Conservation (phyloP, 2,329 filamentous ascomycete genomes). For the Fusarium sp. region DNA sequence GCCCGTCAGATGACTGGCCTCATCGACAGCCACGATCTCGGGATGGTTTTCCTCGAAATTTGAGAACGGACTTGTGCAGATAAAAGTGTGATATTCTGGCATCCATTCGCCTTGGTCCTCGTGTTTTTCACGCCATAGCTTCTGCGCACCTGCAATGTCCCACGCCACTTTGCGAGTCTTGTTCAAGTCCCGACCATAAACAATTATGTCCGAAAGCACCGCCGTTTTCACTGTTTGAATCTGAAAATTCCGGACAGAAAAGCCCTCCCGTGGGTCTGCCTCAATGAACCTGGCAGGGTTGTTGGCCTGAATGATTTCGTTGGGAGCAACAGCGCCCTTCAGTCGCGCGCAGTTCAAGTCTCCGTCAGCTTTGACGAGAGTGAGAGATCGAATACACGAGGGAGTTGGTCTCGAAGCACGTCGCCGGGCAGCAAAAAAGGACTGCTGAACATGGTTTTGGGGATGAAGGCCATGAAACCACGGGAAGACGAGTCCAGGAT, state of each 20-base stretch:
- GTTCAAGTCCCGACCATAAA: slow-evolving; percentile 82
- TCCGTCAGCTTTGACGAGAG: slow-evolving; percentile 89
- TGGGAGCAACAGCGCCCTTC: slow-evolving; percentile 86
- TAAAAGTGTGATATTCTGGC: slow-evolving; percentile 86
- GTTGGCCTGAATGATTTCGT: slow-evolving; percentile 76
- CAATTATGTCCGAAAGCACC: slow-evolving; percentile 88
- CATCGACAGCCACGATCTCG: slow-evolving; percentile 80
- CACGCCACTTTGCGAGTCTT: slow-evolving; percentile 72
- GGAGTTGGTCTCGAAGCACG: slow-evolving; percentile 75
- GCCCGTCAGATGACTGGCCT: slow-evolving; percentile 77
- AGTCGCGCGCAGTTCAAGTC: slow-evolving; percentile 79
- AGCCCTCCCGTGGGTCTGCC: slow-evolving; percentile 87
- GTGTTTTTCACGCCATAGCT: slow-evolving; percentile 76
- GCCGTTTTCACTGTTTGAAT: slow-evolving; percentile 93
- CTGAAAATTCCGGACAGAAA: slow-evolving; percentile 96
- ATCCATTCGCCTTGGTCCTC: slow-evolving; percentile 65
- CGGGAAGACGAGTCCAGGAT: slow-evolving; percentile 89
- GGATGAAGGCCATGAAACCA: slow-evolving; percentile 96
- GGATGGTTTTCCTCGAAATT: slow-evolving; percentile 78
- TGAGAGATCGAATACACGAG: slow-evolving; percentile 81
- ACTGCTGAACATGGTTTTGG: slow-evolving; percentile 86
- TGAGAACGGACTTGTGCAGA: slow-evolving; percentile 72
- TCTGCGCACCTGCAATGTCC: slow-evolving; percentile 81
- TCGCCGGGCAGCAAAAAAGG: slow-evolving; percentile 86
- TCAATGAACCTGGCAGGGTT: slow-evolving; percentile 76